These are phyloP conservation scores for Rhizodiscina lignyota DNA, from an alignment of 495 filamentous ascomycete species.

Conservation along the genomic window DNA sequence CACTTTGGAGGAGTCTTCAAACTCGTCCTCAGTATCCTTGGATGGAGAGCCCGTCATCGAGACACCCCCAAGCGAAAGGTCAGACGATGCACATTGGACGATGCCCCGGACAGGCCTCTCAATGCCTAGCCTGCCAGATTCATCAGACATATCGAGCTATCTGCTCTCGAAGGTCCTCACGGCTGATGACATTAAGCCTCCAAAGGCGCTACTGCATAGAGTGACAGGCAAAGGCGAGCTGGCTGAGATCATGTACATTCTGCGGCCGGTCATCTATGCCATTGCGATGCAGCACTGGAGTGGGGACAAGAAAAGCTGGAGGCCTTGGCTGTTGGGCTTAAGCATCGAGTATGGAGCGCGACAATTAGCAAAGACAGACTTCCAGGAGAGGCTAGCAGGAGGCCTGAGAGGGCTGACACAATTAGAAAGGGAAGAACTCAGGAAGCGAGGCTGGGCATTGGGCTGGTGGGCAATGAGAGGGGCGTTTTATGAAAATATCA, in stretches of 20 bases:
- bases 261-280: slow-evolving; percentile 80
- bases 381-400: slow-evolving; percentile 45
- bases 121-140: slow-evolving; percentile 64
- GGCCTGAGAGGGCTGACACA: slow-evolving; percentile 56
- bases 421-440: slow-evolving; percentile 77
- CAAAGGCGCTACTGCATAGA: slow-evolving; percentile 61
- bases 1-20: slow-evolving; percentile 34
- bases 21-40: slow-evolving; percentile 26
- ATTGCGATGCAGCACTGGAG: slow-evolving; percentile 58
- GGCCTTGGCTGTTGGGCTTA: slow-evolving; percentile 80
- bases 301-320: slow-evolving; percentile 49
- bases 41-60: slow-evolving; percentile 12
- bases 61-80: slow-evolving; percentile 28
- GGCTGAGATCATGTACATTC: slow-evolving; percentile 79
- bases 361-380: slow-evolving; percentile 61
- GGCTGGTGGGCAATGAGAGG: slow-evolving; percentile 93
- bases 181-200: slow-evolving; percentile 89
- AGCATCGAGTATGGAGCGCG: slow-evolving; percentile 74
- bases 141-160: slow-evolving; percentile 65
- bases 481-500: slow-evolving; percentile 89
- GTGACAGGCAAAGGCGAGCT: slow-evolving; percentile 54
- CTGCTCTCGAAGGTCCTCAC: slow-evolving; percentile 83
- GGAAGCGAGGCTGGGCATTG: slow-evolving; percentile 71
- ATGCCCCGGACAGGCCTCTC: slow-evolving; percentile 87
- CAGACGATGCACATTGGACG: slow-evolving; percentile 46